Evolutionary conservation across 2,329 filamentous ascomycete genomes (phyloP), one percentile per base, ranked within the genome.

Genomic region (Cladophialophora immunda): DNA sequence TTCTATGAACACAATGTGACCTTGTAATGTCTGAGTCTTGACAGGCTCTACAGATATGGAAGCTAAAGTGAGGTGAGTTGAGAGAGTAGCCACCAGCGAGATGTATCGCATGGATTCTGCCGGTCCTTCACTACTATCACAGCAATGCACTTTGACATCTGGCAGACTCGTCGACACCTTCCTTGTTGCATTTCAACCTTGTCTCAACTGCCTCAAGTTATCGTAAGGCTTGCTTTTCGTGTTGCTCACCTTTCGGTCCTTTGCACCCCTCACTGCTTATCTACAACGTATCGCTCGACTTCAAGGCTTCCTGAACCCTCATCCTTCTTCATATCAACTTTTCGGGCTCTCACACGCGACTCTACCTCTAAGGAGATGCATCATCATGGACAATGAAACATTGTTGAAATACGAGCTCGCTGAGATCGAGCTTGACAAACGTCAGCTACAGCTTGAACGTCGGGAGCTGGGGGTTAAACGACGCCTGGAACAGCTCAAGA

Each of bases 381-480:
- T 9, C 36, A 34, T 41, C 57, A 50, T 47, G 38, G 41, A 50
- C 29, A 27, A 30, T 34, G 29, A 60, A 29, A 15, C 13, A 22
- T 15, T 9, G 13, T 11, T 22, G 22, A 17, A 52, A 11, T 25
- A 50, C 11, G 57, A 60, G 15, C 41, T 60, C 15, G 57, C 38
- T 6, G 57, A 60, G 38, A 30, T 60, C 19, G 57, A 34, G 27
- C 11, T 60, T 7, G 45, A 60, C 22, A 34, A 59, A 22, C 36
- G 57, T 15, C 57, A 50, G 19, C 15, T 59, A 45, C 15, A 30
- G 30, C 57, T 59, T 17, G 57, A 59, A 9, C 57, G 36, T 47
- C n/a, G 32, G 53, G 53, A 55, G n/a, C 53, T 55, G 1, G 17
- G 4, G 6, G 9, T 55, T 29, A 55, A 55, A 27, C 27, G 32